These are phyloP conservation scores for Hura crepitans DNA, from an alignment of 441 rosid species.

Conservation along the genomic window DNA sequence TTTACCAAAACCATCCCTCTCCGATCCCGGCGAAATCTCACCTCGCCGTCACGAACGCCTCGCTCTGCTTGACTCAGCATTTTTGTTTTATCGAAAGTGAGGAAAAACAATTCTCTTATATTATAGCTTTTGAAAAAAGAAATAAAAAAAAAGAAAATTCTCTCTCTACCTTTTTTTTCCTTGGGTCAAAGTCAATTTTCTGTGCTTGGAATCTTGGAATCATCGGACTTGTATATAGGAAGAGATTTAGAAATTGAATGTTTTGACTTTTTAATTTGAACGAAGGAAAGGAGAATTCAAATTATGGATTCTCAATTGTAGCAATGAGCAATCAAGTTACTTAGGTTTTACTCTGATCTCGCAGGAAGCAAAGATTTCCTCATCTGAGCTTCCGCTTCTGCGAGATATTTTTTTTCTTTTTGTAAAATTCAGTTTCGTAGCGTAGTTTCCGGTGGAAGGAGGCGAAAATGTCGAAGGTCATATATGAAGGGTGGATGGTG, in stretches of 20 bases:
- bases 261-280: background rate
- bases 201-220: slow-evolving; percentile 16
- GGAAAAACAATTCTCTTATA: background rate
- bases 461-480: slow-evolving; percentile 64
- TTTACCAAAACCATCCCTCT: background rate
- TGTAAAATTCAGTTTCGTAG: background rate
- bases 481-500: slow-evolving; percentile 99
- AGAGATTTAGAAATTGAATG: too few relatives aligned
- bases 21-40: slow-evolving; percentile 17
- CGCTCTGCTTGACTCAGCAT: background rate
- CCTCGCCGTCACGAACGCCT: background rate
- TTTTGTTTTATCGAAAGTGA: too few relatives aligned
- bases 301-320: slow-evolving; percentile 15
- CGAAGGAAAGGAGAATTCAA: slow-evolving; percentile 18
- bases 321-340: slow-evolving; percentile 34
- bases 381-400: slow-evolving; percentile 37
- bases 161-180: background rate
- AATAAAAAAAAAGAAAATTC: background rate
- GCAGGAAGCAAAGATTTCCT: slow-evolving; percentile 38
- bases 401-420: slow-evolving; percentile 11
- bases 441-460: slow-evolving; percentile 17
- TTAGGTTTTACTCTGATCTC: slow-evolving; percentile 29
- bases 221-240: background rate
- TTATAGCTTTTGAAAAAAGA: background rate
- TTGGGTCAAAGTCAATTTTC: slow-evolving; percentile 9